Base-by-base conservation (phyloP, 2,329 filamentous ascomycete species). In the Teratosphaeria pseudoeucalypti region DNA sequence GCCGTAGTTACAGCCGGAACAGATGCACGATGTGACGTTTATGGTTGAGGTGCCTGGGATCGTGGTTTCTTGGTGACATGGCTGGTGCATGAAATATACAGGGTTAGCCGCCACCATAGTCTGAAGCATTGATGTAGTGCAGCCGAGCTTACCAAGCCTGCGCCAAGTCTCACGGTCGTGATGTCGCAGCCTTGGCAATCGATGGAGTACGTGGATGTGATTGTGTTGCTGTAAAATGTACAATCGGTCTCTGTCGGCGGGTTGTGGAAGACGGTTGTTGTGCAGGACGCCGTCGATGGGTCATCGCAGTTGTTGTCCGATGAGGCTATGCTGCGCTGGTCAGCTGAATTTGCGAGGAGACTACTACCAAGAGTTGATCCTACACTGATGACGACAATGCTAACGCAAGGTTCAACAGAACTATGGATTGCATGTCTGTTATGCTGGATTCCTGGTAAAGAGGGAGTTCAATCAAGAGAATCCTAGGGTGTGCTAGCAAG, bases 121-220 rank as follows among this genome's bases (percentile, higher is more conserved):
- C 16, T 39, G 3, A 11, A 12, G 11, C 11, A 39, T 39, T 16
- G 11, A 39, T 39, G 37, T 39, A 12, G 11, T 12, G 37, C 11
- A 39, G 11, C 11, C 43, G 6, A n/a, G 19, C n/a, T 49, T 16
- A 60, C 52, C 34, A 58, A 19, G n/a, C 59, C 59, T n/a, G 12
- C 37, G 26, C 59, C 59, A 6, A 58, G 53, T 26, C 55, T 26
- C 27, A 29, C 52, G 6, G 56, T 60, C 56, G 37, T 37, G 6
- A 58, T 19, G n/a, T 27, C 52, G 39, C 59, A 60, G 23, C 59
- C 59, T 16, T 53, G 34, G 53, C 59, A 60, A 10, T 60, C 53
- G 23, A 58, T 49, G 19, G 52, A 58, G 9, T 39, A n/a, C 29
- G 59, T 60, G 34, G 49, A 16, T 9, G 59, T 60, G n/a, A 26